Evolutionary conservation across 1,284 basidiomycete genomes (phyloP), one percentile per base, ranked within the genome.

Genomic region (Coriolopsis trogii): DNA sequence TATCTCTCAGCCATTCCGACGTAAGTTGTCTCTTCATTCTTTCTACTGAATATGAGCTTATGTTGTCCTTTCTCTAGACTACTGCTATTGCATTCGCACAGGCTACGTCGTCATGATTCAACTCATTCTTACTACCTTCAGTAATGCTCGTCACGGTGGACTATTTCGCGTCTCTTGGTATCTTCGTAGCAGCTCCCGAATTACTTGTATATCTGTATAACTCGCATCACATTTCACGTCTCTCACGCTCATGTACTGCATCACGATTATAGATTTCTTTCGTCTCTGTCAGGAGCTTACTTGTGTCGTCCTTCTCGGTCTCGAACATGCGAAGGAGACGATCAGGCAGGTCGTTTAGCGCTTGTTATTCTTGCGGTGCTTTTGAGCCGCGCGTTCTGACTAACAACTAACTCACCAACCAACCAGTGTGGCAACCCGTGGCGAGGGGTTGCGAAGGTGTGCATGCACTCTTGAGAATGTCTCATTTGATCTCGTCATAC

Each of bases 1-100:
- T 99, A 53, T 97, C 94, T 29, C 78, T 99, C 63, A 94, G 91
- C 63, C 96, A 99, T 76, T 92, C 90, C 52, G 89, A 92, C 74
- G 89, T 91, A 65, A 60, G 86, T 77, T 23, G 15, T 24, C 39
- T 42, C 16, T 54, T 33, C 16, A 21, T 46, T 46, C 15, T 46
- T 9, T 18, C 39, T 13, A 4, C 44, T 42, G 41, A 21, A 33
- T 18, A 43, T 49, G 20, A 46, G 42, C 50, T 60, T 25, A 56
- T 50, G 70, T 39, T 2, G 5, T 67, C 52, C 44, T 54, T 48
- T 43, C 46, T 52, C 2, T 53, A 90, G 86, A 90, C 82, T 58
- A 83, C 89, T 55, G 89, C 89, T 29, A 84, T 92, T 53, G 89
- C 89, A 51, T 91, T 92, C 63, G 90, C 89, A 58, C 88, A 91